Conservation (phyloP, 2,329 filamentous ascomycete species). For the Fusarium multiceps region DNA sequence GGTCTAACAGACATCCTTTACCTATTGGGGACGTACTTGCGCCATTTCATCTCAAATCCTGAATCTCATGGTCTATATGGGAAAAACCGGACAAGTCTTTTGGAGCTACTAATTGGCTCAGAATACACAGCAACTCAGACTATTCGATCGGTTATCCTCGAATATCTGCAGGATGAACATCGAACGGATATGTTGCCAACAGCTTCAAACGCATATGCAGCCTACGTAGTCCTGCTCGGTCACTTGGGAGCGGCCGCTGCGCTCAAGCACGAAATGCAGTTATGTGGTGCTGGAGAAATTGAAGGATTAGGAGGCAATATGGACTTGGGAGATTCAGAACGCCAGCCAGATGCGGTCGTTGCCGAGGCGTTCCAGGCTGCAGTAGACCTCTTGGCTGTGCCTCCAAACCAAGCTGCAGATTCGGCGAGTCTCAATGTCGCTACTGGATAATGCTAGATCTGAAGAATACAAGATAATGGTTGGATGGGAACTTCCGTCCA, state of each 20-base stretch:
- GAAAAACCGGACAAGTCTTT: constrained; percentile 41
- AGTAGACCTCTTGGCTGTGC: constrained; percentile 33
- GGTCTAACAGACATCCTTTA: constrained; percentile 37
- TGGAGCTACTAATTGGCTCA: constrained; percentile 48
- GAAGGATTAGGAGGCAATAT: not conserved
- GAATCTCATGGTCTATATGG: constrained; percentile 5
- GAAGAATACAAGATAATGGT: constrained; percentile 6
- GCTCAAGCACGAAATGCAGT: constrained; percentile 49
- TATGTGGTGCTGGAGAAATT: constrained; percentile 14
- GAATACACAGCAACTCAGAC: constrained; percentile 40
- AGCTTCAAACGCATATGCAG: constrained; percentile 36
- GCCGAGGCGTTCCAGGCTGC: constrained; percentile 34
- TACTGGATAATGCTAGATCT: constrained; percentile 36
- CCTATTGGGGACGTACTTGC: constrained; percentile 34
- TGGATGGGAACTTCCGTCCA: constrained; percentile 25
- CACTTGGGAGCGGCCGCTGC: constrained; percentile 48
- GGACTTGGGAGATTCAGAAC: not conserved
- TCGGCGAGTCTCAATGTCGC: constrained; percentile 30
- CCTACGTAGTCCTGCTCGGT: constrained; percentile 48
- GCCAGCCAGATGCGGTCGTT: constrained; percentile 2
- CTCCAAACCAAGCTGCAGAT: constrained; percentile 21
- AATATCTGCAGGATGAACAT: constrained; percentile 16
- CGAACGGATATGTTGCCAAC: not conserved
- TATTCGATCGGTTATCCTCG: constrained; percentile 42
- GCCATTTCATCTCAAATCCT: constrained; percentile 14